Conservation (phyloP, 2,329 filamentous ascomycete species). For the Trichophyton rubrum region DNA sequence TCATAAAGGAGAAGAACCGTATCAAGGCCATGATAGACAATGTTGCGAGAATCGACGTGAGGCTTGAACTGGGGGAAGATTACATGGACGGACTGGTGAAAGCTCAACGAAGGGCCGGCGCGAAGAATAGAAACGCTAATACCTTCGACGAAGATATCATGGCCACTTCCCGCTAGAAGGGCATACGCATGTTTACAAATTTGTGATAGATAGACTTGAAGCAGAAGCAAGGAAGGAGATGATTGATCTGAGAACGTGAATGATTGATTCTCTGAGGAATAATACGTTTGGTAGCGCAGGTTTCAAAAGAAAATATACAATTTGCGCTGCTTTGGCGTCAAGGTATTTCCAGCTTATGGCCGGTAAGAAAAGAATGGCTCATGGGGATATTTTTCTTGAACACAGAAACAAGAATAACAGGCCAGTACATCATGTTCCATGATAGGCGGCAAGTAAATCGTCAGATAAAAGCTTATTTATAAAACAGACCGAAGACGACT, state of each 20-base stretch:
- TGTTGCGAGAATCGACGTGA: conserved; percentile 43
- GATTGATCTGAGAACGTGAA: not conserved
- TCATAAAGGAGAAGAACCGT: conserved; percentile 39
- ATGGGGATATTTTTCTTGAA: not conserved
- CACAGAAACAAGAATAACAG: not conserved
- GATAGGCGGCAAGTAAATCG: not conserved
- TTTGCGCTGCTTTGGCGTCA: not conserved
- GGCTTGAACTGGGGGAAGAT: conserved; percentile 46
- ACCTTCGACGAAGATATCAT: conserved; percentile 32
- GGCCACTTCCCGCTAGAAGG: conserved; percentile 16
- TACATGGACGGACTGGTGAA: conserved; percentile 44
- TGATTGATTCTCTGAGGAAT: not conserved
- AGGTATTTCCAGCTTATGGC: not conserved
- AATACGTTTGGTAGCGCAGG: not conserved
- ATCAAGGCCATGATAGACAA: conserved; percentile 40
- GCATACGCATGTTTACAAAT: not conserved
- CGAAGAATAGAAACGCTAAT: conserved; percentile 8
- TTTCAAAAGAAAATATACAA: not conserved
- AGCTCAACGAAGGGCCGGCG: conserved; percentile 27
- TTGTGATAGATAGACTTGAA: not conserved
- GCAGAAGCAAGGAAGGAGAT: not conserved
- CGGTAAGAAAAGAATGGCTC: not conserved
- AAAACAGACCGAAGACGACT: not conserved
- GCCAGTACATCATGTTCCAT: not conserved
- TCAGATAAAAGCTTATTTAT: not conserved